A percentile compares a stretch with the other conserved stretches of the same genome.
phyloP scores from a whole-genome alignment of 2,329 filamentous ascomycete genomes.

The Sporothrix curviconia region DNA sequence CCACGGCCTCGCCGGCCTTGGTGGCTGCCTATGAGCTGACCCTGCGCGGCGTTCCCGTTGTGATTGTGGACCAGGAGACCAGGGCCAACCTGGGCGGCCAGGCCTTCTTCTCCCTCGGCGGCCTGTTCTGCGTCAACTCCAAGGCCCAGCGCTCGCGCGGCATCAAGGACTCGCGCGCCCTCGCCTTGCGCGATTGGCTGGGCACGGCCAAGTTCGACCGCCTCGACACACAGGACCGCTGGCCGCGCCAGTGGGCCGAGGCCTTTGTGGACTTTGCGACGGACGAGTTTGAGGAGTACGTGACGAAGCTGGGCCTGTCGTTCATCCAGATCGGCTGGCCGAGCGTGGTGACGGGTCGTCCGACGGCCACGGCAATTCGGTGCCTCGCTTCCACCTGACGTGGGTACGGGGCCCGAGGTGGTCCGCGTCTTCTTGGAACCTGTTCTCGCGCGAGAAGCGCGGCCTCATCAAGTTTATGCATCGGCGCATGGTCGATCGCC shows the following conservation, averaged over 20 bases:
- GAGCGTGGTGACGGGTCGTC: constrained; percentile 51
- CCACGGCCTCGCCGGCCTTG: constrained; percentile 51
- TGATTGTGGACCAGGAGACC: constrained; percentile 55
- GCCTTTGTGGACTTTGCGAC: constrained; percentile 57
- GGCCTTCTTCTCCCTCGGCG: constrained; percentile 59
- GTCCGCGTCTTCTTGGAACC: constrained; percentile 53
- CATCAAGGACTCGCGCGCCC: constrained; percentile 50
- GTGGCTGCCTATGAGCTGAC: constrained; percentile 53
- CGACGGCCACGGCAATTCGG: constrained; percentile 55
- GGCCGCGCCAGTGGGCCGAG: constrained; percentile 56
- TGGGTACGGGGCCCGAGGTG: constrained; percentile 56
- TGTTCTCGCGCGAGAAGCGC: constrained; percentile 41
- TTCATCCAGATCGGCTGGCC: constrained; percentile 53
- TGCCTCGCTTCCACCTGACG: constrained; percentile 55
- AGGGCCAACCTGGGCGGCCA: constrained; percentile 52
- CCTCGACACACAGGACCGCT: constrained; percentile 43
- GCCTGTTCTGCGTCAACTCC: constrained; percentile 54
- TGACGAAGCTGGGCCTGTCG: constrained; percentile 45
- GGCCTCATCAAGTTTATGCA: constrained; percentile 50
- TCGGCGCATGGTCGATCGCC: constrained; percentile 50
- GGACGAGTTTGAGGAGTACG: constrained; percentile 52
- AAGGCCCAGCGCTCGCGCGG: constrained; percentile 50
- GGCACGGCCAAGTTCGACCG: constrained; percentile 53
- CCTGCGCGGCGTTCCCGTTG: constrained; percentile 40
- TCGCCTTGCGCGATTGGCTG: constrained; percentile 55